Evolutionary conservation across 306 rosid genomes (phyloP).

Genomic region (Rosa lucieae): DNA sequence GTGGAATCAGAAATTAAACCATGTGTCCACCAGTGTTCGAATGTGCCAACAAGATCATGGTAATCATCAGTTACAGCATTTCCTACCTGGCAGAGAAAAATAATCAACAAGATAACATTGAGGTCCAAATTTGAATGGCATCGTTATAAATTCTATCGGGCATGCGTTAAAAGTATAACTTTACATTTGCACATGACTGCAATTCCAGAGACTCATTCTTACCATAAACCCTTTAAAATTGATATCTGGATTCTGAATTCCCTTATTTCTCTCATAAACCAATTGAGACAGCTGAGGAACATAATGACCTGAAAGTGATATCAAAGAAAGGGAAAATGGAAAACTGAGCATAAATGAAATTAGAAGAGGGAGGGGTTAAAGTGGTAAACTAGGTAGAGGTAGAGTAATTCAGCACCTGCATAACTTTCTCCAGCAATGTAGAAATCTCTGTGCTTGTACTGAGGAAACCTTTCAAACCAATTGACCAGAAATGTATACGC

Average conservation of each 20-base stretch:
- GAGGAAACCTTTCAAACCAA: conserved; percentile 99
- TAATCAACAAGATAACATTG: conserved; percentile 16
- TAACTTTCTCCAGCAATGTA: conserved; percentile 97
- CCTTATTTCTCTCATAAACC: conserved; percentile 66
- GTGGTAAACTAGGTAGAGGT: not conserved
- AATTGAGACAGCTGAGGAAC: conserved; percentile 88
- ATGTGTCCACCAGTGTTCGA: conserved; percentile 95
- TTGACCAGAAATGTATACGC: conserved; percentile 55
- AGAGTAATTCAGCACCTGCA: conserved; percentile 62
- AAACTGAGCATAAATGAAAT: not conserved
- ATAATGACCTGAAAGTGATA: conserved; percentile 72
- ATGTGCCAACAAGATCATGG: conserved; percentile 84
- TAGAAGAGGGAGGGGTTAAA: not conserved
- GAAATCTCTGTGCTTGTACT: conserved; percentile 84
- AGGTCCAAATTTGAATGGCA: conserved; percentile 9
- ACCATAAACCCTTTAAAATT: conserved; percentile 92
- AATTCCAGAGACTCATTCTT: conserved; percentile 33
- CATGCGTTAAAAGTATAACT: not conserved
- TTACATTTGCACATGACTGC: not conserved
- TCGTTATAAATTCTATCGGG: not conserved
- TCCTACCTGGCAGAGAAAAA: conserved; percentile 62
- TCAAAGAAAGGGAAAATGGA: conserved; percentile 12
- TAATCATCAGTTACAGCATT: conserved; percentile 93
- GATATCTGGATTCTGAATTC: conserved; percentile 65
- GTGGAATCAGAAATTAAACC: conserved; percentile 96